Conservation (phyloP, 2,329 filamentous ascomycete species). For the Pseudocercospora crystallina region DNA sequence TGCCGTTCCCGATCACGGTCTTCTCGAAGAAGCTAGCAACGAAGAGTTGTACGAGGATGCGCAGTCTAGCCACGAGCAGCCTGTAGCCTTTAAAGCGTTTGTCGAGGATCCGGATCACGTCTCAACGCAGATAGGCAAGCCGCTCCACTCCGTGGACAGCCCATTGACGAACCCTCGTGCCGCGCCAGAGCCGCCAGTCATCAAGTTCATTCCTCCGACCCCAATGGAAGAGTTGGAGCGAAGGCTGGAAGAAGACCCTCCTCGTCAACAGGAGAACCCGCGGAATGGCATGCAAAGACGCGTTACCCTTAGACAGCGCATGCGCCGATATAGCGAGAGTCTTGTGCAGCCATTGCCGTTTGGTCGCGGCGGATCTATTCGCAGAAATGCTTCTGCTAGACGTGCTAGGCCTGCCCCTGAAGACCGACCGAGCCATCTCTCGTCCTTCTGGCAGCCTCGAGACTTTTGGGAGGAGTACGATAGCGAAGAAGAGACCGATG, state of each 20-base stretch:
- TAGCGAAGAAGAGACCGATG: conserved; percentile 39
- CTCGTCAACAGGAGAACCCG: conserved; percentile 1
- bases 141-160: conserved; percentile 47
- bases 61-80: conserved; percentile 5
- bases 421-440: conserved; percentile 42
- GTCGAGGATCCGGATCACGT: conserved; percentile 16
- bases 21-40: conserved; percentile 1
- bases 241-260: conserved; percentile 30
- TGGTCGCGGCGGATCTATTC: conserved; percentile 25
- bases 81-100: conserved; percentile 16
- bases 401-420: conserved; percentile 18
- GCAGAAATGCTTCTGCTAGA: conserved; percentile 8
- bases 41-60: conserved; percentile 6
- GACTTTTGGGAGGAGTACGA: conserved; percentile 62
- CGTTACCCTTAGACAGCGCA: conserved; percentile 43
- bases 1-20: conserved; percentile 1
- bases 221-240: conserved; percentile 49
- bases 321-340: conserved; percentile 48
- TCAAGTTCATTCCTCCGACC: conserved; percentile 57
- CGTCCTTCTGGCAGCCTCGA: conserved; percentile 63
- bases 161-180: conserved; percentile 59
- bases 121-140: conserved; percentile 10
- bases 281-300: conserved; percentile 31
- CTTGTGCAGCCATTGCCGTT: conserved; percentile 44
- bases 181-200: conserved; percentile 57